Base-by-base conservation (phyloP, 2,329 filamentous ascomycete species). In the Xylariaceae sp. region DNA sequence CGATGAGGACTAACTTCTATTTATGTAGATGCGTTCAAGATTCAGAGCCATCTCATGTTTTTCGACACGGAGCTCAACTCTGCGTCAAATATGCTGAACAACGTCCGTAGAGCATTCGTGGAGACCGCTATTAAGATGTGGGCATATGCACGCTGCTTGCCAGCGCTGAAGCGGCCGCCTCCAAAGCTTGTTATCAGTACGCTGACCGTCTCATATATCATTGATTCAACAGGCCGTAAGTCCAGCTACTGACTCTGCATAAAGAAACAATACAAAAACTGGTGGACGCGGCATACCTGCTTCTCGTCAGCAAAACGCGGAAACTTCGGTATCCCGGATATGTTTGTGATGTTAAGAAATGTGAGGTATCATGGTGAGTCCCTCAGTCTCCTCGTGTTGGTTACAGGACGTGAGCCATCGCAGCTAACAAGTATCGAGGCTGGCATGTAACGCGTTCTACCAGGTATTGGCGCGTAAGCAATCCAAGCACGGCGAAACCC, bases 31-130 rank as follows among this genome's bases (percentile, higher is more conserved):
- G 73, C 84, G 3, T 90, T 97, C 75, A 92, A 91, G 68, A 84
- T 94, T 49, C 89, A 95, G 67, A 85, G 91, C 48, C 88, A 94
- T 63, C 76, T 83, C 47, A 92, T 95, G 84, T 88, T 90, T 68
- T 86, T 89, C 63, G 90, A 95, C 68, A 88, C 88, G 4, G 72
- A 77, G 3, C 85, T 92, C 74, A 97, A 97, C 72, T 81, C 84
- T 3, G 67, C 80, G 7, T 61, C 68, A 3, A 88, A 85, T 0
- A 87, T 94, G 12, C 75, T 92, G 4, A 70, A 73, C n/a, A 95
- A 94, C 62, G 74, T 96, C 3, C 81, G 86, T 64, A 78, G 79
- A n/a, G 84, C 84, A 30, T 92, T 96, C 63, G 65, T 76, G 16
- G 89, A 95, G 68, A 85, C 88, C 6, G 91, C 89, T 8, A 84